Conservation (phyloP, 129 eudicot genomes). For the Helichrysum umbraculigerum region DNA sequence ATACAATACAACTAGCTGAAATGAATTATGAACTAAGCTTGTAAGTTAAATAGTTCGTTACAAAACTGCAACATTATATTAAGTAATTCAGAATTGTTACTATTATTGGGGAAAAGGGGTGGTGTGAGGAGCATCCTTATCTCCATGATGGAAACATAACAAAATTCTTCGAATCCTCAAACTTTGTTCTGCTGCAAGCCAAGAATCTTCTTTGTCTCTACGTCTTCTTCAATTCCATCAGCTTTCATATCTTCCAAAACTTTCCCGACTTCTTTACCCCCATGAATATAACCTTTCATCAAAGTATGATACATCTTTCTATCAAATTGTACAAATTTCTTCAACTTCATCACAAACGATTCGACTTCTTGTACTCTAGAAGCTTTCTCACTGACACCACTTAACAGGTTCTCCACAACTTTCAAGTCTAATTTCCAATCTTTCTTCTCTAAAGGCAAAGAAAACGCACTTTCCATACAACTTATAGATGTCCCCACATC, state of each 20-base stretch:
- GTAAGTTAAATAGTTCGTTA: not conserved
- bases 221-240: constrained; percentile 51
- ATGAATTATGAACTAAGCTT: not conserved
- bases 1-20: not conserved
- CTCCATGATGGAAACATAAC: constrained; percentile 10
- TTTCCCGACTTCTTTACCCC: constrained; percentile 47
- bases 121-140: not conserved
- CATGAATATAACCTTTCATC: constrained; percentile 42
- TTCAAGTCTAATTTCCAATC: constrained; percentile 47
- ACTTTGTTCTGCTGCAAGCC: constrained; percentile 24
- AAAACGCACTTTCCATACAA: constrained; percentile 48
- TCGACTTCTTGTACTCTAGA: constrained; percentile 34
- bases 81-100: not conserved
- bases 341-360: constrained; percentile 38
- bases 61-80: not conserved
- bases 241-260: constrained; percentile 52
- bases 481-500: constrained; percentile 38
- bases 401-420: constrained; percentile 32
- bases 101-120: not conserved
- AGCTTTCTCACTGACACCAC: constrained; percentile 50
- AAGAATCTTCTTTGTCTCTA: constrained; percentile 51
- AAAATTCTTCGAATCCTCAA: not conserved
- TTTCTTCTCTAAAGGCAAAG: constrained; percentile 37
- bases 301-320: constrained; percentile 56
- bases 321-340: constrained; percentile 38